A percentile compares a stretch with the other conserved stretches of the same genome.
Evolutionary conservation across 768 basidiomycete species (phyloP).

Genomic region (Cytidiella melzeri): DNA sequence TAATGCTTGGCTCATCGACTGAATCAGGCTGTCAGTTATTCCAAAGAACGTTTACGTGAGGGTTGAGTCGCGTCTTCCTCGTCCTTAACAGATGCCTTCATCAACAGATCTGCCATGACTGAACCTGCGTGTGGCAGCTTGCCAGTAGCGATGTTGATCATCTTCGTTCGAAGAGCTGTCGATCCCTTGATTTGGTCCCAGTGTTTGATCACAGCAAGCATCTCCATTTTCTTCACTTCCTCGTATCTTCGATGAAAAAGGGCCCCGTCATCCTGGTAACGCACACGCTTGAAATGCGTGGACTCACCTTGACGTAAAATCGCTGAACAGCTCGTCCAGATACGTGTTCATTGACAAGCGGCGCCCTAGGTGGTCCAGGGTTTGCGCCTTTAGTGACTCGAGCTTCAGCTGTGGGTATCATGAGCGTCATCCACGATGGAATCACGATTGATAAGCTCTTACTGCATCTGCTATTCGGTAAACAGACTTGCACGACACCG

Average conservation of each 20-base stretch:
- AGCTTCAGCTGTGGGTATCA: slow-evolving; percentile 3
- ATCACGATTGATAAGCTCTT: too few species aligned
- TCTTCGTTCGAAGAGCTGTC: slow-evolving; percentile 7
- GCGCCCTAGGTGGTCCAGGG: slow-evolving; percentile 6
- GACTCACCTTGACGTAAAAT: slow-evolving; percentile 10
- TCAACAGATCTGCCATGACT: slow-evolving; percentile 1
- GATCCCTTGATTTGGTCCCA: slow-evolving; percentile 9
- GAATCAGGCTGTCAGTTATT: too few species aligned
- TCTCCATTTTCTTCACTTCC: slow-evolving; percentile 11
- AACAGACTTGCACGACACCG: slow-evolving; percentile 7
- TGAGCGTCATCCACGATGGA: too few species aligned
- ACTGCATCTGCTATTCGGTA: slow-evolving; percentile 9
- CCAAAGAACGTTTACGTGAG: too few species aligned
- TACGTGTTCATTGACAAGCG: slow-evolving; percentile 8
- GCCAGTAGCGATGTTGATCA: slow-evolving; percentile 6
- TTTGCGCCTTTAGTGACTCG: slow-evolving; percentile 6
- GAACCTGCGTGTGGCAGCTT: slow-evolving; percentile 2
- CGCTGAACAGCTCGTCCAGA: slow-evolving; percentile 13
- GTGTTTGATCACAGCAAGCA: slow-evolving; percentile 9
- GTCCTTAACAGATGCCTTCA: slow-evolving; percentile 1
- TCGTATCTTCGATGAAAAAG: slow-evolving; percentile 5
- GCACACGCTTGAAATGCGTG: neutral
- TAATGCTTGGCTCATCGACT: too few species aligned
- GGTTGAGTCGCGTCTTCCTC: neutral
- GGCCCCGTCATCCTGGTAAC: neutral